phyloP scores from a whole-genome alignment of 2,329 filamentous ascomycete genomes.

The Fusarium sp. region DNA sequence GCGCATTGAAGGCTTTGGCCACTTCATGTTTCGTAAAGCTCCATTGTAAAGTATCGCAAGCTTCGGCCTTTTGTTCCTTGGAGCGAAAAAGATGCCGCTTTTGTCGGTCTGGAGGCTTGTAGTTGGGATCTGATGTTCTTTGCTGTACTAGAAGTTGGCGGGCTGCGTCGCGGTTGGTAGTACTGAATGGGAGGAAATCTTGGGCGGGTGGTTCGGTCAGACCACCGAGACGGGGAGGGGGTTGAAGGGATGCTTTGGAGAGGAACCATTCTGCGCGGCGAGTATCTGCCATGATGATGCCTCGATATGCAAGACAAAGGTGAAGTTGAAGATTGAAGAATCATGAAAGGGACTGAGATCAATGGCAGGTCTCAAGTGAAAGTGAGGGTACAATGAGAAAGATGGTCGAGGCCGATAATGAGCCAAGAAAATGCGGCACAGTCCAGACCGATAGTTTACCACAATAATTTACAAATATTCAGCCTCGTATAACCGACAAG shows the following conservation, averaged over 20 bases:
- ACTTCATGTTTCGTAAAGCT: slow-evolving; percentile 23
- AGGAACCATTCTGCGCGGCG: slow-evolving; percentile 19
- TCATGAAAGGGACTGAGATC: background rate
- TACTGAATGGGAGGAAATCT: slow-evolving; percentile 1
- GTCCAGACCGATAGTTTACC: background rate
- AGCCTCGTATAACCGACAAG: background rate
- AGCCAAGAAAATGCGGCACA: background rate
- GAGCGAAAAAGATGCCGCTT: slow-evolving; percentile 4
- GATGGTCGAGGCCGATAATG: background rate
- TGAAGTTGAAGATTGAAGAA: background rate
- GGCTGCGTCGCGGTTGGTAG: background rate
- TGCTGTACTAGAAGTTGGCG: slow-evolving; percentile 8
- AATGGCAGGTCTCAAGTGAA: background rate
- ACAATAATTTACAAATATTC: background rate
- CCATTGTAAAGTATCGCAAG: slow-evolving; percentile 1
- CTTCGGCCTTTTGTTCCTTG: background rate
- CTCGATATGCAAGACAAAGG: background rate
- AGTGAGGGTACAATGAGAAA: background rate
- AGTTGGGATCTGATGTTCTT: background rate
- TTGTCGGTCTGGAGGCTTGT: background rate
- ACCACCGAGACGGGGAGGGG: background rate
- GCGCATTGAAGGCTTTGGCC: background rate
- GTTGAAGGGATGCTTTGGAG: slow-evolving; percentile 1
- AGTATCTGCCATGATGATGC: background rate
- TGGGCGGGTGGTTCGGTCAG: slow-evolving; percentile 3